Base-by-base conservation (phyloP, 106 monocot genomes). In the Phalaenopsis equestris region DNA sequence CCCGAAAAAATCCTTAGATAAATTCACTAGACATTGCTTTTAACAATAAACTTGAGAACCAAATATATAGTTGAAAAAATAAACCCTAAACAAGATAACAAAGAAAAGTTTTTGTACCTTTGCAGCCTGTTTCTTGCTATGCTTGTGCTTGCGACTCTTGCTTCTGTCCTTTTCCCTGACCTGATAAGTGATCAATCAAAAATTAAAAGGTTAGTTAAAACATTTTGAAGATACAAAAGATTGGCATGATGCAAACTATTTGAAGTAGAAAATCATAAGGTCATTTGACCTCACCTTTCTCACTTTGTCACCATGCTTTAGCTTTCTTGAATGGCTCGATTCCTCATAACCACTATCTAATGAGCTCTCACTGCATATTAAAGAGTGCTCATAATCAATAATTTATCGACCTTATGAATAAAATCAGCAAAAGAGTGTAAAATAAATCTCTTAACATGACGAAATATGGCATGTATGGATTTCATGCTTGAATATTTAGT, bases 291-390 rank as follows among this genome's bases (percentile, higher is more conserved):
- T 47, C 47, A 75, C 75, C 75, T 47, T 75, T 48, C 48, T 75
- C n/a, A 48, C n/a, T 75, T 75, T 75, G 10, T 24, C 47, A 48
- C 48, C 23, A 73, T 73, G 17, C 12, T 48, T 75, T 17, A 12
- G 75, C 75, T 75, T 75, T 16, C 47, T 38, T 75, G 75, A 75
- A 75, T 75, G 75, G 75, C 75, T 75, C 6, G 75, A 75, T 48
- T 75, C 47, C 47, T 11, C 75, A 75, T 23, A 9, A 45, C 23
- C 8, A 48, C 47, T 24, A 41, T 75, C 75, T 48, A 24, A 75
- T 12, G 75, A 75, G 48, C 24, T 75, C 47, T 48, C 75, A 48
- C 75, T 75, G 48, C 75, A 75, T 18, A 48, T 75, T 74, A 21
- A 48, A 75, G 48, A 75, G 4, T 48, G 75, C n/a, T 24, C 75